phyloP scores from a whole-genome alignment of 2,329 filamentous ascomycete species.

The Ophiostoma novo-ulmi region DNA sequence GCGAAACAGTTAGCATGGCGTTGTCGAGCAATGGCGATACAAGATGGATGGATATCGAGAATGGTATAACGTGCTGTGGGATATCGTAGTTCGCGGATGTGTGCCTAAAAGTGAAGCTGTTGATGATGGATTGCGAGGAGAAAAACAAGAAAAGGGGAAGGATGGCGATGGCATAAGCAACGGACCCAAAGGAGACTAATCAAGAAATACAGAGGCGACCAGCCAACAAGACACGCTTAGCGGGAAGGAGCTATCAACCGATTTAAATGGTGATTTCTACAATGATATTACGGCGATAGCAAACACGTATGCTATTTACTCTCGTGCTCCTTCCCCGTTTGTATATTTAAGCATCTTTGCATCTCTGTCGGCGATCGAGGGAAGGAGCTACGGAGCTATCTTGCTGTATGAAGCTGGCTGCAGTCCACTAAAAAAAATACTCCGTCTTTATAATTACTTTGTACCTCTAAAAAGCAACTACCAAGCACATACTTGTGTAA shows the following conservation, averaged over 20 bases:
- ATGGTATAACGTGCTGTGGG: background rate
- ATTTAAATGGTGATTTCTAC: background rate
- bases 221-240: background rate
- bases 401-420: background rate
- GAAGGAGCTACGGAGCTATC: background rate
- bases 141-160: background rate
- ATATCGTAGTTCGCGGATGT: background rate
- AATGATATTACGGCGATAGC: background rate
- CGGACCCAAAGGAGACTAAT: background rate
- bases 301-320: background rate
- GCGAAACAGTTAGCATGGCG: background rate
- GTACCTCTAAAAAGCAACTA: too few relatives aligned
- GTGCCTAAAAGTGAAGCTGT: slow-evolving; percentile 1
- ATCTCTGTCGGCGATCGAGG: too few relatives aligned
- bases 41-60: background rate
- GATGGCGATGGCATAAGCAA: slow-evolving; percentile 1
- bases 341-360: too few relatives aligned
- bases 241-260: background rate
- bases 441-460: background rate
- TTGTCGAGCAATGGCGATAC: background rate
- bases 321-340: background rate
- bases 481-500: too few relatives aligned
- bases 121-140: background rate
- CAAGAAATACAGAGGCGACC: slow-evolving; percentile 8
- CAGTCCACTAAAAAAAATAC: background rate